These are phyloP conservation scores for Tylopilus felleus DNA, from an alignment of 768 basidiomycete species.

Conservation along the genomic window DNA sequence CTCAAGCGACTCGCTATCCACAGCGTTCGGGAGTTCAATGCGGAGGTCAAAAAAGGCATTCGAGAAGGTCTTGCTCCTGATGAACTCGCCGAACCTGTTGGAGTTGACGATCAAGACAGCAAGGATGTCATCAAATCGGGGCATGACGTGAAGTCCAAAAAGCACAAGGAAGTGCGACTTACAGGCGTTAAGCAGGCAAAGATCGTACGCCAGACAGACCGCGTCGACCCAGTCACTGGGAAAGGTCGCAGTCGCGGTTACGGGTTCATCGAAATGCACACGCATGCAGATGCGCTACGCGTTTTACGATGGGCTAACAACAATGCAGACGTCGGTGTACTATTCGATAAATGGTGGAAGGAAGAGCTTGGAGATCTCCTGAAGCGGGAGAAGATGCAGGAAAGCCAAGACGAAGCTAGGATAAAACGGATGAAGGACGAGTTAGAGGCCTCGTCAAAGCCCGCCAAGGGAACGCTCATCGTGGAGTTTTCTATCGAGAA, in stretches of 20 bases:
- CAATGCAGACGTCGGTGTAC: slow-evolving; percentile 57
- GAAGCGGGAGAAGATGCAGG: slow-evolving; percentile 50
- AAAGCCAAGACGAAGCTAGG: slow-evolving; percentile 46
- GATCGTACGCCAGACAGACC: slow-evolving; percentile 84
- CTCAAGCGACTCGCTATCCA: slow-evolving; percentile 86
- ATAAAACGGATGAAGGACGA: slow-evolving; percentile 60
- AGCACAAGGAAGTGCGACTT: slow-evolving; percentile 27
- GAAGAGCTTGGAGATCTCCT: slow-evolving; percentile 64
- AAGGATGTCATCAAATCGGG: slow-evolving; percentile 29
- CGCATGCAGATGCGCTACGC: slow-evolving; percentile 85
- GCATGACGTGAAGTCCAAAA: slow-evolving; percentile 23
- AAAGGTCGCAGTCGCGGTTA: slow-evolving; percentile 91
- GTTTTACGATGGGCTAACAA: slow-evolving; percentile 95
- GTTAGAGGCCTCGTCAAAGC: slow-evolving; percentile 38
- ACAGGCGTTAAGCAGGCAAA: slow-evolving; percentile 83
- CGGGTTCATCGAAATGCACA: slow-evolving; percentile 89
- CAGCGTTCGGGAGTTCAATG: slow-evolving; percentile 73
- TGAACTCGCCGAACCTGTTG: slow-evolving; percentile 55
- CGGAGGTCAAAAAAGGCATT: slow-evolving; percentile 62
- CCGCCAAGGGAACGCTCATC: slow-evolving; percentile 54
- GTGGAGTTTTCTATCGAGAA: slow-evolving; percentile 99
- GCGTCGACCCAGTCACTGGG: slow-evolving; percentile 84
- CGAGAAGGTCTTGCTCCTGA: slow-evolving; percentile 66
- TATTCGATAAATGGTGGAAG: slow-evolving; percentile 84
- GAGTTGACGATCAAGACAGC: slow-evolving; percentile 26